Evolutionary conservation across 345 rosid genomes (phyloP).

Genomic region (Passiflora organensis): DNA sequence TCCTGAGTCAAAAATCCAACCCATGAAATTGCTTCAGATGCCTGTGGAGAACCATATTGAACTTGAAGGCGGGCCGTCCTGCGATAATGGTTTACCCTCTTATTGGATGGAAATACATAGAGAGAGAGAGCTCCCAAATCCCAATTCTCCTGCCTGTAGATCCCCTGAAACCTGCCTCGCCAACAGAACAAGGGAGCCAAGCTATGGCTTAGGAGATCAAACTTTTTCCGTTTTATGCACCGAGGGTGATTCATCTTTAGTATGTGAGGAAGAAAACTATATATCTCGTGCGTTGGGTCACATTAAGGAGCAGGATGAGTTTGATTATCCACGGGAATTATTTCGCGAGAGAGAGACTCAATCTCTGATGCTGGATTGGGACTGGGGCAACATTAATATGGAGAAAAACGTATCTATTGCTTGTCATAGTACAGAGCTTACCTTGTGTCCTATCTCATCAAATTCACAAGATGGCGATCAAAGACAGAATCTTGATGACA

Average conservation of each 20-base stretch:
- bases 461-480: constrained; percentile 23
- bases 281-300: constrained; percentile 24
- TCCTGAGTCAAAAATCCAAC: constrained; percentile 26
- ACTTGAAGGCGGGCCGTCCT: constrained; percentile 23
- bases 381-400: constrained; percentile 24
- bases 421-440: constrained; percentile 28
- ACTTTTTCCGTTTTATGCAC: constrained; percentile 19
- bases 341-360: constrained; percentile 18
- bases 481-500: constrained; percentile 20
- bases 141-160: constrained; percentile 27
- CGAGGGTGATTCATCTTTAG: constrained; percentile 18
- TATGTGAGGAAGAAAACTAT: constrained; percentile 24
- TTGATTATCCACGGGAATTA: constrained; percentile 4
- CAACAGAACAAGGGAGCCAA: constrained; percentile 29
- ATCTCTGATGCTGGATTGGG: constrained; percentile 43
- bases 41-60: constrained; percentile 28
- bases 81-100: constrained; percentile 26
- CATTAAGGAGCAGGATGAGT: constrained; percentile 22
- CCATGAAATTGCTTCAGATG: constrained; percentile 17
- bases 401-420: constrained; percentile 27
- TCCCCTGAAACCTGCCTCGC: constrained; percentile 19
- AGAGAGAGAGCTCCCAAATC: constrained; percentile 20
- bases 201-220: constrained; percentile 10
- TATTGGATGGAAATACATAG: constrained; percentile 27
- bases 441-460: constrained; percentile 22